A percentile compares a stretch with the other conserved stretches of the same genome.
Evolutionary conservation across 345 rosid genomes (phyloP).

Genomic region (Boechera stricta): DNA sequence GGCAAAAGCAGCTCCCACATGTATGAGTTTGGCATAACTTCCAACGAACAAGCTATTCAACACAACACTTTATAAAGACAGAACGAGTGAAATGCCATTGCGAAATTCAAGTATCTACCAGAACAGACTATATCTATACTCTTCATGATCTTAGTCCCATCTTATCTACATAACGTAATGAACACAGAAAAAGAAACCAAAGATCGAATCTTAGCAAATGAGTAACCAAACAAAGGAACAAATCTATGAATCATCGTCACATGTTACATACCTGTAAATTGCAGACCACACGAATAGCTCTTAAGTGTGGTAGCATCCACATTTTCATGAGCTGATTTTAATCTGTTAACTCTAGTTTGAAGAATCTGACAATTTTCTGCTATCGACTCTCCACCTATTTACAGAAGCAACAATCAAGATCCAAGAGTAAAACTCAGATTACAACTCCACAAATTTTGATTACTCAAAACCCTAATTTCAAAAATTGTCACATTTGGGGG

Average conservation of each 20-base stretch:
- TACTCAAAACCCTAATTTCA: slow-evolving; percentile 14
- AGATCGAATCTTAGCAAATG: not conserved
- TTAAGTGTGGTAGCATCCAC: slow-evolving; percentile 59
- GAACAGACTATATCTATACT: not conserved
- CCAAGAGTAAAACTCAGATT: not conserved
- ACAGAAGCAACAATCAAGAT: slow-evolving; percentile 5
- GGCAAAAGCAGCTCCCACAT: slow-evolving; percentile 41
- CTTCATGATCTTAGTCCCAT: slow-evolving; percentile 13
- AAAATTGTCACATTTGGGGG: not conserved
- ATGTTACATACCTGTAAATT: slow-evolving; percentile 41
- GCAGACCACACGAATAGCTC: slow-evolving; percentile 78
- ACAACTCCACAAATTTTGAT: not conserved
- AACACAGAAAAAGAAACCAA: slow-evolving; percentile 3
- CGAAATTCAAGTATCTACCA: not conserved
- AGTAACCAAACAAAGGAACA: not conserved
- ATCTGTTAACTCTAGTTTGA: slow-evolving; percentile 85
- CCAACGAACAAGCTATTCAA: slow-evolving; percentile 11
- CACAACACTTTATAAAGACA: not conserved
- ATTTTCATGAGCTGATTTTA: slow-evolving; percentile 65
- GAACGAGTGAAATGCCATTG: not conserved
- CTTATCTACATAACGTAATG: slow-evolving; percentile 5
- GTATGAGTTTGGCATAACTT: slow-evolving; percentile 30
- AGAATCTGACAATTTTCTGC: slow-evolving; percentile 88
- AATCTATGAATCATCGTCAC: not conserved
- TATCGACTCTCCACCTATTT: slow-evolving; percentile 81